phyloP scores from a whole-genome alignment of 257 asterid genomes.

The Handroanthus guayacan region DNA sequence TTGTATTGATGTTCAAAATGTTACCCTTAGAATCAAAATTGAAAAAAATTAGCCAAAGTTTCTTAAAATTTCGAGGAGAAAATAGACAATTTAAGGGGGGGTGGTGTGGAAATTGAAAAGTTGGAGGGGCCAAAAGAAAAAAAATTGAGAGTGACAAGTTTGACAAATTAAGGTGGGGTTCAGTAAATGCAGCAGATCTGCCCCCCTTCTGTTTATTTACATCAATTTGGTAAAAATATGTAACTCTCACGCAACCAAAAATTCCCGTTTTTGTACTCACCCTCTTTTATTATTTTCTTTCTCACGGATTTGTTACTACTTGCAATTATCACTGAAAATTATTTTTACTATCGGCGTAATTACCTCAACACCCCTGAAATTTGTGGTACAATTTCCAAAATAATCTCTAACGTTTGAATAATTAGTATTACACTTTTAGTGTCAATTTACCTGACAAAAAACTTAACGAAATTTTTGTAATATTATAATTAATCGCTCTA shows the following conservation, averaged over 20 bases:
- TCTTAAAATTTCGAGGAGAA: neutral
- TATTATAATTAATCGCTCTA: too few species aligned
- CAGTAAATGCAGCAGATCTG: conserved; percentile 40
- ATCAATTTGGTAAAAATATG: conserved; percentile 35
- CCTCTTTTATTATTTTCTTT: neutral
- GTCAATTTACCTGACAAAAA: too few species aligned
- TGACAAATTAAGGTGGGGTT: conserved; percentile 30
- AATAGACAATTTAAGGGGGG: conserved; percentile 7
- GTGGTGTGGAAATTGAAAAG: neutral
- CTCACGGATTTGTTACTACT: neutral
- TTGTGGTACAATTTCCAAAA: too few species aligned
- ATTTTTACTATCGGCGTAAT: too few species aligned
- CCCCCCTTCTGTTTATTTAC: conserved; percentile 35
- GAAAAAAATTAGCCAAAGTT: too few species aligned
- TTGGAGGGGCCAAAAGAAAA: neutral
- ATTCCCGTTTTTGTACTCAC: conserved; percentile 9
- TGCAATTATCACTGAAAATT: neutral
- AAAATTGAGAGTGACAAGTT: neutral
- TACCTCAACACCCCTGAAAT: too few species aligned
- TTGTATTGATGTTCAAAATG: too few species aligned
- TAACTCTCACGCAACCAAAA: conserved; percentile 45
- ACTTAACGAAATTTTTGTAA: too few species aligned
- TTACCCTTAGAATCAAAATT: too few species aligned
- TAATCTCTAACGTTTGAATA: too few species aligned
- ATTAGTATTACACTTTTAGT: too few species aligned